Evolutionary conservation across 2,329 filamentous ascomycete genomes (phyloP).

Genomic region (Diaporthe caulivora): DNA sequence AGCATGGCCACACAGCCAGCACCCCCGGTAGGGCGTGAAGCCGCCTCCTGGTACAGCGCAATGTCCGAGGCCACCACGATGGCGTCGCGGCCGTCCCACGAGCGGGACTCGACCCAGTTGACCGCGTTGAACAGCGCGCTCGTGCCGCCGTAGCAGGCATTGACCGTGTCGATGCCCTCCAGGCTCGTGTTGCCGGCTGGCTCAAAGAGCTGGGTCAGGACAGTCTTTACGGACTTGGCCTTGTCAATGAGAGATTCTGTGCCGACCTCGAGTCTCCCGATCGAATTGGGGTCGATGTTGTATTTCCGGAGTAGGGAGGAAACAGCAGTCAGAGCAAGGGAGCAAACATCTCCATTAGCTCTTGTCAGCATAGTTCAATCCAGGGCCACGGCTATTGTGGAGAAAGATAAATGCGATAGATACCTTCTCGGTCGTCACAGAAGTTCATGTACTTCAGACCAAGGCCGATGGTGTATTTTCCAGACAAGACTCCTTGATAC

Average conservation of each 20-base stretch:
- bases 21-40: constrained; percentile 84
- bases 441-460: constrained; percentile 94
- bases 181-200: constrained; percentile 79
- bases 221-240: constrained; percentile 91
- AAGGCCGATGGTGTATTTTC: constrained; percentile 92
- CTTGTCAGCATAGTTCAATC: neutral
- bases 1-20: constrained; percentile 84
- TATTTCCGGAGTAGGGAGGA: constrained; percentile 86
- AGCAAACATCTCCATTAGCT: constrained; percentile 80
- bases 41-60: constrained; percentile 86
- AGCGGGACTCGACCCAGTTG: constrained; percentile 89
- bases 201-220: constrained; percentile 87
- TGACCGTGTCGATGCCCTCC: constrained; percentile 85
- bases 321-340: constrained; percentile 81
- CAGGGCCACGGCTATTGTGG: neutral
- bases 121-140: constrained; percentile 86
- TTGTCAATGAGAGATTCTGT: constrained; percentile 90
- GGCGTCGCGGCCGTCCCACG: constrained; percentile 86
- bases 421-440: constrained; percentile 89
- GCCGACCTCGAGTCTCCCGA: constrained; percentile 86
- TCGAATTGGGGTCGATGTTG: constrained; percentile 81
- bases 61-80: constrained; percentile 87
- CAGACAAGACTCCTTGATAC: constrained; percentile 83
- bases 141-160: constrained; percentile 89
- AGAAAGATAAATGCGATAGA: constrained; percentile 45